These are phyloP conservation scores for Lecanicillium sp. DNA, from an alignment of 2,329 filamentous ascomycete species.

Conservation along the genomic window DNA sequence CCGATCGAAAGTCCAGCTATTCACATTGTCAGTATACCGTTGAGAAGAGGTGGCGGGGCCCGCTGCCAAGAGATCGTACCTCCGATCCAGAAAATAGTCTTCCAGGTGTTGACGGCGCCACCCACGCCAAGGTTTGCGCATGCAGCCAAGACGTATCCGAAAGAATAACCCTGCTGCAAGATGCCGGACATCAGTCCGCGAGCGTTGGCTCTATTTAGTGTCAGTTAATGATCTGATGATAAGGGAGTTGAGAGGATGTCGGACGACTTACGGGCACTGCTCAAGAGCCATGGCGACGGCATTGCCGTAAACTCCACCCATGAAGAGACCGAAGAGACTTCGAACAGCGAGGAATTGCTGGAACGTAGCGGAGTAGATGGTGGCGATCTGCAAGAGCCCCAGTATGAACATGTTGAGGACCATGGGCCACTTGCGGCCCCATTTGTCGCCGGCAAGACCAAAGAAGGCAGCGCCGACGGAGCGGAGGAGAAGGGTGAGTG, in stretches of 20 bases:
- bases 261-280: conserved; percentile 53
- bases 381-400: conserved; percentile 62
- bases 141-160: conserved; percentile 74
- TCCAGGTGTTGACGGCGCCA: conserved; percentile 58
- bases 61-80: conserved; percentile 24
- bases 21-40: not conserved
- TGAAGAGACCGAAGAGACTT: conserved; percentile 68
- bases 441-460: conserved; percentile 71
- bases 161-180: conserved; percentile 73
- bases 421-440: conserved; percentile 80
- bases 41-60: not conserved
- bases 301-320: conserved; percentile 77
- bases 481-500: conserved; percentile 66
- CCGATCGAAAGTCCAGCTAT: conserved; percentile 58
- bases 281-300: conserved; percentile 74
- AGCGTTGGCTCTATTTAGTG: conserved; percentile 46
- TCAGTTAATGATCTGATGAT: conserved; percentile 10
- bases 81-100: conserved; percentile 69
- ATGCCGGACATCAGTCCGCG: conserved; percentile 78
- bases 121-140: conserved; percentile 70
- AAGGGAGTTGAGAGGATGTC: not conserved
- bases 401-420: conserved; percentile 71
- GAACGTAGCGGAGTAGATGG: conserved; percentile 70
- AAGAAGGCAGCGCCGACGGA: conserved; percentile 71
- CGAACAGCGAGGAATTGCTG: conserved; percentile 68